A percentile compares a stretch with the other conserved stretches of the same genome.
Conservation (phyloP, 805 yeast genomes). For the Candida palmyrensis region DNA sequence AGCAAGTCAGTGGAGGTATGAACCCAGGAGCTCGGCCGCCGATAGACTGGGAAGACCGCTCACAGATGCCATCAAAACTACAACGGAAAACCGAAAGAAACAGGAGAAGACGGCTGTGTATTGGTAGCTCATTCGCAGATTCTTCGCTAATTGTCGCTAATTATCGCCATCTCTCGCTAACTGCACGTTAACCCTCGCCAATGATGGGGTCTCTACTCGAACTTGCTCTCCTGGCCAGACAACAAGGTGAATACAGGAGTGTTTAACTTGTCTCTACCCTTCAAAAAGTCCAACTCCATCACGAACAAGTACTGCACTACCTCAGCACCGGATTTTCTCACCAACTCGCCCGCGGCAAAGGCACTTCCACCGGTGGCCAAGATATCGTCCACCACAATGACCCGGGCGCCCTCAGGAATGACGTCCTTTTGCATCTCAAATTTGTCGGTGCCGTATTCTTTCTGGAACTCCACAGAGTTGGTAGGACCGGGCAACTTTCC, state of each 20-base stretch:
- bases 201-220: conserved; percentile 4
- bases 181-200: too few species aligned
- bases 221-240: conserved; percentile 68
- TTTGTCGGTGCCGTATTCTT: conserved; percentile 90
- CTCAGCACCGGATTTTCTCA: conserved; percentile 59
- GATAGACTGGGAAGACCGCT: too few species aligned
- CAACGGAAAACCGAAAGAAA: too few species aligned
- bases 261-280: conserved; percentile 82
- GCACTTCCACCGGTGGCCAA: conserved; percentile 99
- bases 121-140: too few species aligned
- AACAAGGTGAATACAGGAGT: conserved; percentile 89
- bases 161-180: too few species aligned
- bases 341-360: conserved; percentile 84
- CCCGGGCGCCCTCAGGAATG: conserved; percentile 74
- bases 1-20: too few species aligned
- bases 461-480: conserved; percentile 64
- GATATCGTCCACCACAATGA: conserved; percentile 89
- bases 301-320: conserved; percentile 81
- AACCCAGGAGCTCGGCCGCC: too few species aligned
- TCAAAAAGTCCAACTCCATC: conserved; percentile 90
- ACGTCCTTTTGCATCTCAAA: conserved; percentile 86
- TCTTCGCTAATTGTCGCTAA: too few species aligned
- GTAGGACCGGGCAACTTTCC: conserved; percentile 93
- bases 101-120: too few species aligned
- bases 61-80: too few species aligned